Percentiles rank a stretch among this genome's conserved stretches.
phyloP scores from a whole-genome alignment of 352 stramenopile species.

The Phytophthora cajani region DNA sequence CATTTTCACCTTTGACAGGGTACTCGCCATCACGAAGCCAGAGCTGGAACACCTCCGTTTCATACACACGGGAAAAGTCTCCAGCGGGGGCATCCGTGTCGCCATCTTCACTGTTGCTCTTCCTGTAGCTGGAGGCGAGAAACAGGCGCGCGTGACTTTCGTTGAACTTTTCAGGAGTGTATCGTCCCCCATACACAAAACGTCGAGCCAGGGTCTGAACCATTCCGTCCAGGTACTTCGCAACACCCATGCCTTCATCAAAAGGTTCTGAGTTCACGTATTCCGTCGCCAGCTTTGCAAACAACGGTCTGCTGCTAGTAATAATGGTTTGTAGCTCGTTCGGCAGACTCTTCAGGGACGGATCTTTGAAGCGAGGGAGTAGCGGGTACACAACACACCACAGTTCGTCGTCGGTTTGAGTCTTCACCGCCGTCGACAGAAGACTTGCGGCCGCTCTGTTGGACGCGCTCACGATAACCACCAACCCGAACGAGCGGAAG shows the following conservation, averaged over 20 bases:
- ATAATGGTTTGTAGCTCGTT: neutral
- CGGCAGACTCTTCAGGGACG: neutral
- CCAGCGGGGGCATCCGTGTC: neutral
- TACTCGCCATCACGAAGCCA: neutral
- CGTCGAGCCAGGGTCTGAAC: neutral
- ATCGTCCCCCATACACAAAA: neutral
- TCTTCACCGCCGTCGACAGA: neutral
- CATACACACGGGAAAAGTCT: neutral
- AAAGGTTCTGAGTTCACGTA: neutral
- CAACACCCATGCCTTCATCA: neutral
- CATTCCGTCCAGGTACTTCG: neutral
- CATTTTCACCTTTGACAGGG: neutral
- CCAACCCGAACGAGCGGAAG: slow-evolving; percentile 3
- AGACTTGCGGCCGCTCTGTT: neutral
- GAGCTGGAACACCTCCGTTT: neutral
- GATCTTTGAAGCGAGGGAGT: neutral
- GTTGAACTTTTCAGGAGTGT: neutral
- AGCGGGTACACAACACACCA: neutral
- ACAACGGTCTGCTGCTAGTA: neutral
- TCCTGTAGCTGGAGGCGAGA: neutral
- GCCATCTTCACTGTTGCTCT: neutral
- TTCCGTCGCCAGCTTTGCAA: neutral
- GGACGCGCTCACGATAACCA: neutral
- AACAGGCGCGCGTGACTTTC: neutral
- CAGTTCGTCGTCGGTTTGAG: neutral